phyloP scores from a whole-genome alignment of 257 asterid genomes.

The Primulina eburnea region DNA sequence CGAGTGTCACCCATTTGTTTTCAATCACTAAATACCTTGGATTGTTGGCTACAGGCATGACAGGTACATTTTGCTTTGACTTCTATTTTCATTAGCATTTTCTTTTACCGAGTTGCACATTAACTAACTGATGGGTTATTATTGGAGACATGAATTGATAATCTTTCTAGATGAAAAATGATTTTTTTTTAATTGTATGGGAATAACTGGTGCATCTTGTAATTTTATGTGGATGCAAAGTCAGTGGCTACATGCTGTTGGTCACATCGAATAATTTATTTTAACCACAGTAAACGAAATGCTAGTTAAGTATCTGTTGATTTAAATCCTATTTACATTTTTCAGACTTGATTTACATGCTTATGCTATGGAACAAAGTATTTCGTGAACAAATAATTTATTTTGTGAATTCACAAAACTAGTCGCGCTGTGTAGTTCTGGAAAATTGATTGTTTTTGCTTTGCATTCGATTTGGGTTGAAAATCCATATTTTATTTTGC shows the following conservation, averaged over 20 bases:
- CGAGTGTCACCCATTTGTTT: constrained; percentile 89
- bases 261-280: too few relatives aligned
- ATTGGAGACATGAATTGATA: too few relatives aligned
- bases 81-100: not conserved
- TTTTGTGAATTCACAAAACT: not conserved
- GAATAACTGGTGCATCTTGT: not conserved
- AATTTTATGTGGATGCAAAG: not conserved
- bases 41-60: constrained; percentile 89
- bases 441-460: not conserved
- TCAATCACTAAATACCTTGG: constrained; percentile 81
- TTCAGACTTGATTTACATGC: not conserved
- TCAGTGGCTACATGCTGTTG: not conserved
- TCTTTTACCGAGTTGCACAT: not conserved
- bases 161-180: too few relatives aligned
- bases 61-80: constrained; percentile 46
- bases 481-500: not conserved
- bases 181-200: too few relatives aligned
- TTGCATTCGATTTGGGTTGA: not conserved
- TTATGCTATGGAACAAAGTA: not conserved
- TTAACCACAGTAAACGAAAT: not conserved
- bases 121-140: not conserved
- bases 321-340: not conserved
- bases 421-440: too few relatives aligned
- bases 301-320: not conserved
- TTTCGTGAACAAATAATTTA: too few relatives aligned